phyloP scores from a whole-genome alignment of 2,329 filamentous ascomycete species.

The Ophiostoma triangulosporum region DNA sequence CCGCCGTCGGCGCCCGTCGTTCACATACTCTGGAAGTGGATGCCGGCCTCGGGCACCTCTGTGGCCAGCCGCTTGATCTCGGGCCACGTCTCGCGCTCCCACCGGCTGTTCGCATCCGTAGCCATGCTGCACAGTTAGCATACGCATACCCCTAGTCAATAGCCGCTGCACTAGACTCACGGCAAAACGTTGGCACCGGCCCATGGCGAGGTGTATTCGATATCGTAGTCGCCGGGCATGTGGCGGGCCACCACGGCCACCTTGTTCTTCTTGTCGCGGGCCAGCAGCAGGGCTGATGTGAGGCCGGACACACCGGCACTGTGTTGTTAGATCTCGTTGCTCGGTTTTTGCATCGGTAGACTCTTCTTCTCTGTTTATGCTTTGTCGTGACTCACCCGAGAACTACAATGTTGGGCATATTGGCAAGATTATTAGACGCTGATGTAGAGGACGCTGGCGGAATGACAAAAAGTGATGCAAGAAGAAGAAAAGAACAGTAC shows the following conservation, averaged over 20 bases:
- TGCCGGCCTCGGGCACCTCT: constrained; percentile 61
- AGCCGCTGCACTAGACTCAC: constrained; percentile 34
- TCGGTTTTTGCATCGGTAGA: too few species aligned
- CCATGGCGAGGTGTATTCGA: constrained; percentile 84
- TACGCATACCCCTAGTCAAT: background rate
- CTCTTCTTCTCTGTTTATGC: too few species aligned
- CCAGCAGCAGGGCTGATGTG: constrained; percentile 35
- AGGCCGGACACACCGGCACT: constrained; percentile 38
- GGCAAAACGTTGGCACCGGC: constrained; percentile 71
- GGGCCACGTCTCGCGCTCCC: constrained; percentile 53
- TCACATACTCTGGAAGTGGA: constrained; percentile 57
- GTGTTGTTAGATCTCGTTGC: background rate
- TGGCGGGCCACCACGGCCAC: constrained; percentile 49
- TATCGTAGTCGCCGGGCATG: constrained; percentile 87
- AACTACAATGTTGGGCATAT: constrained; percentile 25
- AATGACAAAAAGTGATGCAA: background rate
- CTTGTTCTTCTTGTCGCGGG: constrained; percentile 28
- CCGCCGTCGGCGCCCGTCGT: background rate
- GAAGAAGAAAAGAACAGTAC: background rate
- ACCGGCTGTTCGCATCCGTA: constrained; percentile 29
- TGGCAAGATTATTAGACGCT: background rate
- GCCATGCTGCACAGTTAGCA: constrained; percentile 27
- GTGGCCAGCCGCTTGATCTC: constrained; percentile 44
- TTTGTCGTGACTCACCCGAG: constrained; percentile 23
- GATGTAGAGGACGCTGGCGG: background rate